Base-by-base conservation (phyloP, 1,139 yeast genomes). In the Debaryomyces subglobosus region DNA sequence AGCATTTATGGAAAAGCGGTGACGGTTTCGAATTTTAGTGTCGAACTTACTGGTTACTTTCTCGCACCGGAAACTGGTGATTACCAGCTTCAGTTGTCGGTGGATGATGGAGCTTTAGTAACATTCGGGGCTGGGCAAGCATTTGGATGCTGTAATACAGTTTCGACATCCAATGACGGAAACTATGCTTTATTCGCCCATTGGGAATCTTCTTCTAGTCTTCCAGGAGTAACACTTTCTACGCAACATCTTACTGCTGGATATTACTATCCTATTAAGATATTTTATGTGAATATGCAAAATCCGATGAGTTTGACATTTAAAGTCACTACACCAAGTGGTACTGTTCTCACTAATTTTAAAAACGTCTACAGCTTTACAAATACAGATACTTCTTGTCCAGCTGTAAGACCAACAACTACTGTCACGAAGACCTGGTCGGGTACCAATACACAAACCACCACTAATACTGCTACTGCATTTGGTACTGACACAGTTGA, bases 81-180 rank as follows among this genome's bases (percentile, higher is more conserved):
- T 2, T 65, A 63, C 44, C 48, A 52, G 0, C 54, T 65, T 33
- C 23, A 45, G 6, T 39, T 63, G 21, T 32, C 43, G 7, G 54
- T 58, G 24, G 70, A 66, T 53, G 68, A 66, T 51, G 53, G 59
- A 15, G 64, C 58, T 3, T 52, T 56, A 53, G 52, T 64, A 3
- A 56, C 55, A 42, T 46, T 65, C 47, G 69, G 68, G 27, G 49
- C 50, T 23, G 58, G 55, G 3, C 55, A 53, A 43, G 68, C 64
- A 3, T 63, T 63, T 33, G 53, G 49, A 15, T 65, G 71, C 50
- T 66, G 71, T 52, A 45, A 52, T 23, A 53, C 54, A 7, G 46
- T 23, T 16, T 43, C 12, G 9, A 30, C 18, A 6, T 30, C 49
- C 16, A 43, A 27, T 15, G 44, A 49, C 1, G 45, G 46, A n/a